Percentiles rank a stretch among this genome's conserved stretches.
phyloP scores from a whole-genome alignment of 441 rosid species.

The Populus tomentosa region DNA sequence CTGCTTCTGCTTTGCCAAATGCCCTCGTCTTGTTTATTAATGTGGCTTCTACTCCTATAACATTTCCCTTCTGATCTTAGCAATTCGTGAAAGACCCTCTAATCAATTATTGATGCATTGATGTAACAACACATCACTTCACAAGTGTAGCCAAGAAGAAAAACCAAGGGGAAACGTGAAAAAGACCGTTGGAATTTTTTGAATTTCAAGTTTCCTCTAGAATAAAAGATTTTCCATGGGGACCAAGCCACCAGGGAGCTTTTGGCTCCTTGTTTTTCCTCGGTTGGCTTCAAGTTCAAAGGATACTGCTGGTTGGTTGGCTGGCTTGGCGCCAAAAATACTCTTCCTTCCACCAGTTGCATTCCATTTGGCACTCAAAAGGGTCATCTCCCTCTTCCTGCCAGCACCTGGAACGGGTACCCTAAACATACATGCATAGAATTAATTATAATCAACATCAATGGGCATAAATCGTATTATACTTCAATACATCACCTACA shows the following conservation, averaged over 20 bases:
- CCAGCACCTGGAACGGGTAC: neutral
- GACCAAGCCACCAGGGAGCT: neutral
- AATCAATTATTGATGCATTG: neutral
- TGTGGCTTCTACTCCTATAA: neutral
- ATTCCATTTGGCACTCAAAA: neutral
- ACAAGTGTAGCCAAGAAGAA: neutral
- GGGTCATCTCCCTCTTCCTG: neutral
- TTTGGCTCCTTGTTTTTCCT: neutral
- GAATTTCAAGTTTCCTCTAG: neutral
- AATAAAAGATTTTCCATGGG: neutral
- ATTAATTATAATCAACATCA: too few species aligned
- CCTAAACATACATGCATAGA: neutral
- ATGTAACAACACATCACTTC: neutral
- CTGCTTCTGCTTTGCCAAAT: neutral
- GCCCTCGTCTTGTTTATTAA: neutral
- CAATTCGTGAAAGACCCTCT: neutral
- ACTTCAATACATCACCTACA: neutral
- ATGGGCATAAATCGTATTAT: neutral
- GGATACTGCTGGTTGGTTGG: neutral
- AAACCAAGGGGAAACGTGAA: neutral
- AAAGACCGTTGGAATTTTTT: neutral
- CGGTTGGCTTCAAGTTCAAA: neutral
- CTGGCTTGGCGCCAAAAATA: neutral
- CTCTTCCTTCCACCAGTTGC: neutral
- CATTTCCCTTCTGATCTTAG: neutral